These are phyloP conservation scores for Alternaria sp. DNA, from an alignment of 2,329 filamentous ascomycete species.

Conservation along the genomic window DNA sequence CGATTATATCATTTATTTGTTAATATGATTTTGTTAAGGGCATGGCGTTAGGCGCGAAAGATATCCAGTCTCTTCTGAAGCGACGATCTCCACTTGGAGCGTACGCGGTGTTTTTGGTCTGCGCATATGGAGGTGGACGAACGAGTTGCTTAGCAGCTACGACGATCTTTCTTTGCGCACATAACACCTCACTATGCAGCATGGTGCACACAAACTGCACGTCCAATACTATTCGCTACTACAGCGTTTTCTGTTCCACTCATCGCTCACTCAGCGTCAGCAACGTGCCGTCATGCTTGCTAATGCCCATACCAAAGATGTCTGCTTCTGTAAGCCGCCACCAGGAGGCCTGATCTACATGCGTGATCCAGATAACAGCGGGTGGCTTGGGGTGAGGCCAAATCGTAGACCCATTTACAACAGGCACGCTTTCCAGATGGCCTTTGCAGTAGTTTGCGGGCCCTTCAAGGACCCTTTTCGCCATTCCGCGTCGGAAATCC, in stretches of 20 bases:
- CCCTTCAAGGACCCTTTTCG: neutral
- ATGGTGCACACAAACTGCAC: conserved; percentile 3
- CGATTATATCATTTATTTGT: conserved; percentile 8
- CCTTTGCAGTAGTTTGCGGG: neutral
- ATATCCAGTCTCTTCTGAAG: conserved; percentile 31
- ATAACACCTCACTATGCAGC: neutral
- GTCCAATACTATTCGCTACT: neutral
- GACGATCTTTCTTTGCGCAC: conserved; percentile 2
- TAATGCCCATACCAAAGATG: neutral
- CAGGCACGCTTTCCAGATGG: neutral
- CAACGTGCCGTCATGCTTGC: neutral
- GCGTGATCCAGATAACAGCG: neutral
- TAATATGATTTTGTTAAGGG: conserved; percentile 11
- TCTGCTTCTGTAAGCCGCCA: neutral
- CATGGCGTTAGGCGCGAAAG: conserved; percentile 28
- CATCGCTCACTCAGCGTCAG: neutral
- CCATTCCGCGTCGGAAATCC: conserved; percentile 4
- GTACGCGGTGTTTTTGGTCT: neutral
- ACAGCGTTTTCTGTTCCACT: neutral
- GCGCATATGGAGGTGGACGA: neutral
- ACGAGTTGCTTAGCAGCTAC: neutral
- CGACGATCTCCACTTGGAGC: conserved; percentile 11
- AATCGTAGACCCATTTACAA: neutral
- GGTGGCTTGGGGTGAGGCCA: conserved; percentile 1
- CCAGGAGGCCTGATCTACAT: neutral